These are phyloP conservation scores for Coemansia pectinata DNA, from an alignment of 192 early-diverging fungal genomes.

Conservation along the genomic window DNA sequence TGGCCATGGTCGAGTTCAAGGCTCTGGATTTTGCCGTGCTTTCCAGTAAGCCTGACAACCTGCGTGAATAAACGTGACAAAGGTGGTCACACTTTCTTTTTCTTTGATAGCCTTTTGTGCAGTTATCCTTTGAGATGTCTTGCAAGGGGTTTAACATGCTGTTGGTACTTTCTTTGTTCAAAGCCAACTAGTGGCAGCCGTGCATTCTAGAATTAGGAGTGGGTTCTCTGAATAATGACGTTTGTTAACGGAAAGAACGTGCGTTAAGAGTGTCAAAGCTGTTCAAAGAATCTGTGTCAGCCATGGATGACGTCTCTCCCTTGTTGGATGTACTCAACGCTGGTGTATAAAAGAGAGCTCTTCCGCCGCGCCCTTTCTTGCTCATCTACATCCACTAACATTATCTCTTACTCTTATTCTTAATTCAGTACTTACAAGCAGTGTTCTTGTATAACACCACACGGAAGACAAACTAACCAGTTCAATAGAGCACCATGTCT, in stretches of 20 bases:
- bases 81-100: neutral
- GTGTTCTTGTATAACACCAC: neutral
- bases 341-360: neutral
- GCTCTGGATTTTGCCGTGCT: conserved; percentile 47
- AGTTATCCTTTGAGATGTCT: neutral
- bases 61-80: conserved; percentile 16
- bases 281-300: neutral
- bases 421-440: neutral
- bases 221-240: neutral
- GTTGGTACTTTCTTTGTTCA: neutral
- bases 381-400: neutral
- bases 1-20: conserved; percentile 68
- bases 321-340: neutral
- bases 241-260: neutral
- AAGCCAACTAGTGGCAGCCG: neutral
- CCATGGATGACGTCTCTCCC: neutral
- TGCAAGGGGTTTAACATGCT: neutral
- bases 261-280: neutral
- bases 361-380: neutral
- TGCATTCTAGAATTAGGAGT: neutral
- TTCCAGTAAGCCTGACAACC: conserved; percentile 40
- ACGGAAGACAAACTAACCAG: neutral
- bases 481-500: neutral
- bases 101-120: no score
- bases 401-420: neutral